phyloP scores from a whole-genome alignment of 371 early-diverging fungal genomes.

The Mucor circinelloides region DNA sequence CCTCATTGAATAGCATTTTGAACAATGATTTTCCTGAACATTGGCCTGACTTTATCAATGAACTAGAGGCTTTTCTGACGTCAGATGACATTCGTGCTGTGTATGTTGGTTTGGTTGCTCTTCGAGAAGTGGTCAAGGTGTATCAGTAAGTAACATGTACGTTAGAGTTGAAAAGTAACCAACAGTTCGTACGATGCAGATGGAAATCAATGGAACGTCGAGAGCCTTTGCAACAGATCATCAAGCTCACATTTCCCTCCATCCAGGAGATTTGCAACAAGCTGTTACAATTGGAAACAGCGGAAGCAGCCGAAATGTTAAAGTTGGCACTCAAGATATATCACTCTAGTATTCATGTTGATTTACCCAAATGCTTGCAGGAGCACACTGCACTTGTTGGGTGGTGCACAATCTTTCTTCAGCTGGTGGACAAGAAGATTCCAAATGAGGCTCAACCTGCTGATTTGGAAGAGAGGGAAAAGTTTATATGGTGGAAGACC shows the following conservation, averaged over 20 bases:
- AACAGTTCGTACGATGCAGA: too few species aligned
- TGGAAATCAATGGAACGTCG: slow-evolving; percentile 62
- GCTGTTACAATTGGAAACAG: slow-evolving; percentile 56
- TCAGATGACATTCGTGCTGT: slow-evolving; percentile 66
- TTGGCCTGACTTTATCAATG: slow-evolving; percentile 81
- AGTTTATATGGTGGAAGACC: slow-evolving; percentile 86
- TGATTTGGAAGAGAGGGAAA: slow-evolving; percentile 67
- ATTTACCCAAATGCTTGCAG: slow-evolving; percentile 72
- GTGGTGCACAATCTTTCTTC: slow-evolving; percentile 87
- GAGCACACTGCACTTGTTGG: slow-evolving; percentile 68
- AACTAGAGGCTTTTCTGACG: slow-evolving; percentile 63
- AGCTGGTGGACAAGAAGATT: slow-evolving; percentile 69
- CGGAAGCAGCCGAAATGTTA: slow-evolving; percentile 83
- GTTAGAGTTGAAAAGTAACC: too few species aligned
- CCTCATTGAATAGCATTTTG: slow-evolving; percentile 69
- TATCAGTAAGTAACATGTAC: slow-evolving; percentile 66
- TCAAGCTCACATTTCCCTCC: slow-evolving; percentile 72
- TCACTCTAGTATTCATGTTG: slow-evolving; percentile 68
- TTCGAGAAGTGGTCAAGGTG: slow-evolving; percentile 79
- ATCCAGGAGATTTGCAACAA: slow-evolving; percentile 70
- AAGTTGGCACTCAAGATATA: slow-evolving; percentile 82
- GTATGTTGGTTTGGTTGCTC: slow-evolving; percentile 73
- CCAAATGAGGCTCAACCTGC: slow-evolving; percentile 56
- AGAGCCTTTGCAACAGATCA: slow-evolving; percentile 65
- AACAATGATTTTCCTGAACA: slow-evolving; percentile 75